phyloP scores from a whole-genome alignment of 331 rosid species.

The Pyrus hybrid region DNA sequence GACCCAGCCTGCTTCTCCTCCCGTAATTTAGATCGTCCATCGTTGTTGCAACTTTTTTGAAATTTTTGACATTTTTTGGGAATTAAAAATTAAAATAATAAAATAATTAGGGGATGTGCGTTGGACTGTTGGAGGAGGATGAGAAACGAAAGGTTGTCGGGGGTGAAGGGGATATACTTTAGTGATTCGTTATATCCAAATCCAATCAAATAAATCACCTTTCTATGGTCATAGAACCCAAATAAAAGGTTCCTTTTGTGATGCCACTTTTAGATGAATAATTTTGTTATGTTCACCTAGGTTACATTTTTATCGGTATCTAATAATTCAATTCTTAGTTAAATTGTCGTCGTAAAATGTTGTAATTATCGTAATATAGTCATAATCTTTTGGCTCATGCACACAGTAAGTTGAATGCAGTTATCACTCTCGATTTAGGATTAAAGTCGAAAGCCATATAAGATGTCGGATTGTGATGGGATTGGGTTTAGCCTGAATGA shows the following conservation, averaged over 20 bases:
- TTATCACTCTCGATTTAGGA: too few relatives aligned
- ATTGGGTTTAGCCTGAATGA: too few relatives aligned
- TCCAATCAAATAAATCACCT: background rate
- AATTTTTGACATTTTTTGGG: too few relatives aligned
- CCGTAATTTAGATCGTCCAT: background rate
- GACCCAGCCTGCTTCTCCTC: constrained; percentile 1
- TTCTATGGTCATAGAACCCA: background rate
- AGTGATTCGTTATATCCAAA: background rate
- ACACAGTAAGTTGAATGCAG: too few relatives aligned
- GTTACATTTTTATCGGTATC: background rate
- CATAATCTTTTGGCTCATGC: too few relatives aligned
- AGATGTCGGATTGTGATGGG: too few relatives aligned
- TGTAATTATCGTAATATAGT: too few relatives aligned
- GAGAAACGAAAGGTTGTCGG: constrained; percentile 16
- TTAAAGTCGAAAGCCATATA: too few relatives aligned
- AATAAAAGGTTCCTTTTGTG: background rate
- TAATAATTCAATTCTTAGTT: too few relatives aligned
- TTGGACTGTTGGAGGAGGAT: background rate
- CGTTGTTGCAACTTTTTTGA: background rate
- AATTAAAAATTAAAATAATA: background rate
- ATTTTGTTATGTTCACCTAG: background rate
- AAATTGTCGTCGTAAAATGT: too few relatives aligned
- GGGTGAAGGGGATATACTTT: background rate
- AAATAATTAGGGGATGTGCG: background rate
- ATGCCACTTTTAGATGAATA: background rate